Conservation (phyloP, 2,329 filamentous ascomycete genomes). For the Xylogone sp. region DNA sequence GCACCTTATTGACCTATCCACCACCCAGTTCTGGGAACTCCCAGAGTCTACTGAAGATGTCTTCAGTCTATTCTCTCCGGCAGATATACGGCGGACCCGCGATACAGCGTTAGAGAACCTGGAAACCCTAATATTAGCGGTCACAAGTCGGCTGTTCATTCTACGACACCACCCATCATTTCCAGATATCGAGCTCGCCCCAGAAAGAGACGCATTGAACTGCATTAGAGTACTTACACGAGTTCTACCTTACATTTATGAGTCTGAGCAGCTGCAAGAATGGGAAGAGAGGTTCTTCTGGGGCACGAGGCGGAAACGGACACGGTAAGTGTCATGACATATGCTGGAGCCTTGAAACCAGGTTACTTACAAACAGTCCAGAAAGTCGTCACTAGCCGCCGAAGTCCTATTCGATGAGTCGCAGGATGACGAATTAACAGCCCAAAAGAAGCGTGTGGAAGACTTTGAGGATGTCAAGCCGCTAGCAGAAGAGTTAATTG, state of each 20-base stretch:
- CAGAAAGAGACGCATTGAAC: constrained; percentile 84
- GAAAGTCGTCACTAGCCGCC: constrained; percentile 58
- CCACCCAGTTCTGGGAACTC: constrained; percentile 84
- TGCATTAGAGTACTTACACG: constrained; percentile 89
- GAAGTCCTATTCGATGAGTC: constrained; percentile 85
- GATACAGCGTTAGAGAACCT: constrained; percentile 83
- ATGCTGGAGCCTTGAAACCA: constrained; percentile 5
- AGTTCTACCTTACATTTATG: constrained; percentile 86
- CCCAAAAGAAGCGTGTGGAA: constrained; percentile 43
- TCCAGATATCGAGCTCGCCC: constrained; percentile 79
- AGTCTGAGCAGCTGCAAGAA: constrained; percentile 72
- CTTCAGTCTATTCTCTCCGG: constrained; percentile 89
- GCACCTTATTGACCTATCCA: constrained; percentile 7
- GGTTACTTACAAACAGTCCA: constrained; percentile 35
- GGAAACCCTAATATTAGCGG: constrained; percentile 79
- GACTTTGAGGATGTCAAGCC: constrained; percentile 82
- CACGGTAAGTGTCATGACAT: constrained; percentile 27
- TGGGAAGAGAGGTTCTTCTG: constrained; percentile 98
- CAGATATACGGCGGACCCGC: constrained; percentile 82
- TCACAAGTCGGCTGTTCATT: constrained; percentile 77
- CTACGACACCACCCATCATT: constrained; percentile 88
- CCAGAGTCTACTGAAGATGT: constrained; percentile 95
- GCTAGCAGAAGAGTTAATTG: constrained; percentile 86
- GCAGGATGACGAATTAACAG: constrained; percentile 48
- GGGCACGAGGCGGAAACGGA: constrained; percentile 69